phyloP scores from a whole-genome alignment of 371 early-diverging fungal genomes.

The Mortierella sp. region DNA sequence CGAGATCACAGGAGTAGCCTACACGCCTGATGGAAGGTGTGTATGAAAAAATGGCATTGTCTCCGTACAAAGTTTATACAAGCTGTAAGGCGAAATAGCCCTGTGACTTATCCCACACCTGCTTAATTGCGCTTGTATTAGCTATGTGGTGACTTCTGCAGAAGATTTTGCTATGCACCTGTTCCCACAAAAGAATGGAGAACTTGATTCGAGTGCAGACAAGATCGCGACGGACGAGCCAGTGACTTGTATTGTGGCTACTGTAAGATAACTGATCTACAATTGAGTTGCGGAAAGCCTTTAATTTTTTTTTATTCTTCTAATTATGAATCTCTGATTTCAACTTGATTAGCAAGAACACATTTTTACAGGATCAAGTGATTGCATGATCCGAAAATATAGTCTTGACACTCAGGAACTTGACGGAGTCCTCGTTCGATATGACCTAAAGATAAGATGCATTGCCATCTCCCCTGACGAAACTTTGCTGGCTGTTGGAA shows the following conservation, averaged over 20 bases:
- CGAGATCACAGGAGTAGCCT: slow-evolving; percentile 39
- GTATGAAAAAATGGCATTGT: neutral
- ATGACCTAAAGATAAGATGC: slow-evolving; percentile 32
- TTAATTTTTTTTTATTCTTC: neutral
- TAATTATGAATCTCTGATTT: neutral
- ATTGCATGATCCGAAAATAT: slow-evolving; percentile 35
- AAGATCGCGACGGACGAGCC: slow-evolving; percentile 23
- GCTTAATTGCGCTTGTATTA: neutral
- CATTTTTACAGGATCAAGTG: slow-evolving; percentile 36
- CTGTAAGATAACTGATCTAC: slow-evolving; percentile 20
- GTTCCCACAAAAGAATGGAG: slow-evolving; percentile 26
- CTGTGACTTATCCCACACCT: too few relatives aligned
- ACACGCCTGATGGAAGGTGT: slow-evolving; percentile 40
- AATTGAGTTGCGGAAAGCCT: too few relatives aligned
- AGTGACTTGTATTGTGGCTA: slow-evolving; percentile 26
- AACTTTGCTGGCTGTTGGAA: slow-evolving; percentile 36
- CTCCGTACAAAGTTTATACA: too few relatives aligned
- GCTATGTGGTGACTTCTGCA: slow-evolving; percentile 3
- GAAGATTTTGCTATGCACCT: slow-evolving; percentile 18
- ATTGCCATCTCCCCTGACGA: slow-evolving; percentile 31
- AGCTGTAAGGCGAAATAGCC: neutral
- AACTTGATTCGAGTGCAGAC: slow-evolving; percentile 5
- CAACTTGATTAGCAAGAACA: slow-evolving; percentile 7
- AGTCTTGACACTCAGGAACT: slow-evolving; percentile 3
- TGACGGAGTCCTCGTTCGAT: slow-evolving; percentile 29